Conservation (phyloP, 78 protist genomes). For the Blattamonas nauphoetae region DNA sequence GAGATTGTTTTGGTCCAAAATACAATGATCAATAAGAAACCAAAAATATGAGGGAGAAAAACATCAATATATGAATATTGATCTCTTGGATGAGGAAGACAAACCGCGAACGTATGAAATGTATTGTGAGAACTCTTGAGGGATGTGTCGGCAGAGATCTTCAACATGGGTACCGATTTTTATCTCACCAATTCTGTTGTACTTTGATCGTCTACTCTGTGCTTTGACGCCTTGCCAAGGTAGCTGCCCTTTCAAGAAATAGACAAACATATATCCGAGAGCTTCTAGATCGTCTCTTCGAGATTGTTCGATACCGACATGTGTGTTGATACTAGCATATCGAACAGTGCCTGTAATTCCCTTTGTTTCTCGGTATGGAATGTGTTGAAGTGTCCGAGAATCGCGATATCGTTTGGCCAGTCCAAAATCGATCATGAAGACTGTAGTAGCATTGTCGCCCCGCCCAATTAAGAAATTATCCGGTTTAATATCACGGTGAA, state of each 20-base stretch:
- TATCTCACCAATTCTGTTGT: conserved; percentile 69
- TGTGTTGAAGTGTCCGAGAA: neutral
- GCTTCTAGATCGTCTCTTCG: neutral
- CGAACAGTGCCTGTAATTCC: neutral
- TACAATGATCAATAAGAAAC: too few species aligned
- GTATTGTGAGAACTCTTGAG: neutral
- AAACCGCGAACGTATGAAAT: too few species aligned
- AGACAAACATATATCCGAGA: neutral
- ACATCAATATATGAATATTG: too few species aligned
- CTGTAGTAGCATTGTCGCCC: neutral
- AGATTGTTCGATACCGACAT: neutral
- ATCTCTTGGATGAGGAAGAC: too few species aligned
- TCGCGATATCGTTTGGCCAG: conserved; percentile 23
- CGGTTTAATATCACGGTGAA: conserved; percentile 58
- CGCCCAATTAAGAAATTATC: conserved; percentile 41
- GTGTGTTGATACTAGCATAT: neutral
- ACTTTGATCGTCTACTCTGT: conserved; percentile 60
- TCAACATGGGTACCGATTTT: neutral
- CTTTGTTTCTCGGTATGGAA: neutral
- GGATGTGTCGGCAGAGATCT: neutral
- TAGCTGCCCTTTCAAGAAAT: neutral
- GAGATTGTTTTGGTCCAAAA: too few species aligned
- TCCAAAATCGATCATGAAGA: conserved; percentile 31
- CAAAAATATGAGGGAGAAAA: too few species aligned
- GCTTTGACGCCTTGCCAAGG: conserved; percentile 6